Base-by-base conservation (phyloP, 441 rosid species). In the Corymbia citriodora region DNA sequence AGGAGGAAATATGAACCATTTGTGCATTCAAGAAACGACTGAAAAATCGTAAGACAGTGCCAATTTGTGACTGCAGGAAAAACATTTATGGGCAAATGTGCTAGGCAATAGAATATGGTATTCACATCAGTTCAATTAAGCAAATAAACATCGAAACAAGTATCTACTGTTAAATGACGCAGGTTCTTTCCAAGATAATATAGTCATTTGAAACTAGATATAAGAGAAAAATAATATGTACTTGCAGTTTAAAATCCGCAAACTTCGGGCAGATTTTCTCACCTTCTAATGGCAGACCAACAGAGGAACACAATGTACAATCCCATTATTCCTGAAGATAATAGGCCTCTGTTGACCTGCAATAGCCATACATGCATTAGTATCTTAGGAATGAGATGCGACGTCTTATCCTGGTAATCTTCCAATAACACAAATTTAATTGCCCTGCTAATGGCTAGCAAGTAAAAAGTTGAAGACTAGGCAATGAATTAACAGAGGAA, bases 261-360 rank as follows among this genome's bases (percentile, higher is more conserved):
- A 21, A 65, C 83, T 89, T 50, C 87, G 85, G 17, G 27, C 11
- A 87, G 83, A 91, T 70, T 53, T 88, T 61, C 92, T 91, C 89
- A 98, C 99, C 99, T 98, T 95, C 99, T 96, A 92, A 98, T 92
- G 13, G 98, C 99, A 91, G 97, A 97, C 99, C 98, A 98, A 91
- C 98, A 98, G 81, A 98, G 94, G 93, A 97, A 98, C 88, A 97
- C 97, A 85, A 98, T 90, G 94, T 98, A 98, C 17, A 95, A 94
- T 89, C 98, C 99, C 99, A 98, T 96, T 65, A 96, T 96, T 89
- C 99, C 97, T 5, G 98, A 95, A 85, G 98, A 98, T 61, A 96
- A 91, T 91, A 96, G 95, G 55, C 97, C 97, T 90, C 95, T 93
- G 54, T 97, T 98, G 82, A 97, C 97, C 99, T 96, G 93, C 82